Conservation (phyloP, 169 alveolate genomes). For the Perkinsus marinus region DNA sequence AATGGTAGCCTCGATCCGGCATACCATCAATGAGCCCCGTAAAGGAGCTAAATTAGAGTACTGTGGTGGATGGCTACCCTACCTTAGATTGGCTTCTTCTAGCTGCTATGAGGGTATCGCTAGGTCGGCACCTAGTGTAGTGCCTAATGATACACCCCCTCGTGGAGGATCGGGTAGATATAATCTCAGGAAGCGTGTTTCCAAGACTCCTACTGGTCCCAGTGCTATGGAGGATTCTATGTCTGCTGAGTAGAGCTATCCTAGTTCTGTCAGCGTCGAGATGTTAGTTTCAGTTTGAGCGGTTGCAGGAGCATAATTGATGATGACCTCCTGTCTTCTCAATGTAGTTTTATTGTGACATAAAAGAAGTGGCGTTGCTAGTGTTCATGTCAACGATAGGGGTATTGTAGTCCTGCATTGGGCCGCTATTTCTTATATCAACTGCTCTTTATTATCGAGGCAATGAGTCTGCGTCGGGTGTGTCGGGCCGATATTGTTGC, state of each 20-base stretch:
- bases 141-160: not conserved
- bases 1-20: not conserved
- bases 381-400: too few relatives aligned
- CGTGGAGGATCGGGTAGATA: not conserved
- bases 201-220: not conserved
- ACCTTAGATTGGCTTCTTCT: not conserved
- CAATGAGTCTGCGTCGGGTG: too few relatives aligned
- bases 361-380: too few relatives aligned
- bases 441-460: too few relatives aligned
- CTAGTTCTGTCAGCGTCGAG: not conserved
- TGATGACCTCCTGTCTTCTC: too few relatives aligned
- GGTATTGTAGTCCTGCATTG: too few relatives aligned
- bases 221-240: not conserved
- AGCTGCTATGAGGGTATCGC: not conserved
- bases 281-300: not conserved
- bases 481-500: too few relatives aligned
- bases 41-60: not conserved
- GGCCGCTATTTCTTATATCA: too few relatives aligned
- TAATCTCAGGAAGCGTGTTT: not conserved
- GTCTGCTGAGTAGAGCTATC: not conserved
- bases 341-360: too few relatives aligned
- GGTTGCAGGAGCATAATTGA: too few relatives aligned
- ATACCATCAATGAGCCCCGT: not conserved
- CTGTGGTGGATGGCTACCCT: not conserved
- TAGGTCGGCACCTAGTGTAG: too few relatives aligned